phyloP scores from a whole-genome alignment of 2,329 filamentous ascomycete genomes.

The Dactylonectria macrodidyma region DNA sequence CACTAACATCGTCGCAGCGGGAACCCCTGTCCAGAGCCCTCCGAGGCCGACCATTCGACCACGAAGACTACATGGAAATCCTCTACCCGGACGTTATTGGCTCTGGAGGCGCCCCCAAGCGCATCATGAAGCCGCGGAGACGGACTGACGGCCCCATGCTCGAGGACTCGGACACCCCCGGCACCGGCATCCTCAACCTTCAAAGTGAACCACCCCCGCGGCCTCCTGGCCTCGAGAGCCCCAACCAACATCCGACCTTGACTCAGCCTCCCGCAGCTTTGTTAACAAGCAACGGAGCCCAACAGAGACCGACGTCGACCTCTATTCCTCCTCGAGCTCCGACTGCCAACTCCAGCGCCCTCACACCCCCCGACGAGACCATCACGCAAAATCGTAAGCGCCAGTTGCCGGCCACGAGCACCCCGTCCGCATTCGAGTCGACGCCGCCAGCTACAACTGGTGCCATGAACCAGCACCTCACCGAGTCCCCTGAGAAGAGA shows the following conservation, averaged over 20 bases:
- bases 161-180: constrained; percentile 65
- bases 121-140: constrained; percentile 69
- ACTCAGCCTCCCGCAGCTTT: constrained; percentile 49
- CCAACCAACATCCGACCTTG: constrained; percentile 46
- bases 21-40: constrained; percentile 72
- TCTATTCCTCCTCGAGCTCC: constrained; percentile 58
- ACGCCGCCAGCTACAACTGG: constrained; percentile 40
- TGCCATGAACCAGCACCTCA: constrained; percentile 44
- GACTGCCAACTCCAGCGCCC: constrained; percentile 59
- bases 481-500: constrained; percentile 53
- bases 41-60: constrained; percentile 71
- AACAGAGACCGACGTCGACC: constrained; percentile 50
- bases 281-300: constrained; percentile 41
- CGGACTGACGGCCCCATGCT: constrained; percentile 62
- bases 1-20: constrained; percentile 57
- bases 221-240: constrained; percentile 44
- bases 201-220: constrained; percentile 53
- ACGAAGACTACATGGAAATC: constrained; percentile 73
- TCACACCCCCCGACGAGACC: constrained; percentile 71
- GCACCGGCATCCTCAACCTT: constrained; percentile 63
- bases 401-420: constrained; percentile 46
- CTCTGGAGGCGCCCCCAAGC: constrained; percentile 72
- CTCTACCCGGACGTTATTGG: constrained; percentile 73
- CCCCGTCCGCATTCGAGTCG: constrained; percentile 38
- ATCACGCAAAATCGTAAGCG: constrained; percentile 61